Conservation (phyloP, 192 early-diverging fungal genomes). For the Bifiguratus adelaidae region DNA sequence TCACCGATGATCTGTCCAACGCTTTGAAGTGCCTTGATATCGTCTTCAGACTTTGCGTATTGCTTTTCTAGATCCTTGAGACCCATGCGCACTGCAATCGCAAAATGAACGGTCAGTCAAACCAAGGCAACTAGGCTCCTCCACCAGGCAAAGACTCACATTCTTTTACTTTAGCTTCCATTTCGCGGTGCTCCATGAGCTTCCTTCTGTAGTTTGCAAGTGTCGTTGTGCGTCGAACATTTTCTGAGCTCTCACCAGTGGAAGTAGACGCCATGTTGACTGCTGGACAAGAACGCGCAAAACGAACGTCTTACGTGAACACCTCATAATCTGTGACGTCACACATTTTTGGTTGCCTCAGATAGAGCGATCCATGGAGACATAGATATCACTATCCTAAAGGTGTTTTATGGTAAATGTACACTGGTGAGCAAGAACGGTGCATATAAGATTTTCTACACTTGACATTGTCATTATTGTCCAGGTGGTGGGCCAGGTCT, state of each 20-base stretch:
- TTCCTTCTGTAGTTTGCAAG: slow-evolving; percentile 78
- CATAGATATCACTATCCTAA: no score
- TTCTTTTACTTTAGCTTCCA: slow-evolving; percentile 94
- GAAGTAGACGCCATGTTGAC: no score
- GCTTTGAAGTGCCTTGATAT: slow-evolving; percentile 95
- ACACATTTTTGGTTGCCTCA: no score
- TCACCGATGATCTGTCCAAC: slow-evolving; percentile 99
- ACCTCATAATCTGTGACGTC: no score
- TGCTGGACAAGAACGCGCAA: no score
- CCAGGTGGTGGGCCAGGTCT: slow-evolving; percentile 26
- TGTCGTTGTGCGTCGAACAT: slow-evolving; percentile 56
- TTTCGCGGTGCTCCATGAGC: slow-evolving; percentile 88
- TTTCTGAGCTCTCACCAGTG: no score
- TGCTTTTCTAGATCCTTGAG: slow-evolving; percentile 81
- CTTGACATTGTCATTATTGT: no score
- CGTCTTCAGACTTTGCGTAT: slow-evolving; percentile 93
- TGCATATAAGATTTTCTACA: no score
- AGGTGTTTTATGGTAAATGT: no score
- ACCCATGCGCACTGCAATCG: slow-evolving; percentile 64
- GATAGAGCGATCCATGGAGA: no score
- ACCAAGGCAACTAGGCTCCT: not conserved
- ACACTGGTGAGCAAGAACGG: no score
- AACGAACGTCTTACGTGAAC: no score
- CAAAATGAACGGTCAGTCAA: slow-evolving; percentile 1
- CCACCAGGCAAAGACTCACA: slow-evolving; percentile 29